Evolutionary conservation across 1,284 basidiomycete species (phyloP), one percentile per base, ranked within the genome.

Genomic region (Ustilago trichophora): DNA sequence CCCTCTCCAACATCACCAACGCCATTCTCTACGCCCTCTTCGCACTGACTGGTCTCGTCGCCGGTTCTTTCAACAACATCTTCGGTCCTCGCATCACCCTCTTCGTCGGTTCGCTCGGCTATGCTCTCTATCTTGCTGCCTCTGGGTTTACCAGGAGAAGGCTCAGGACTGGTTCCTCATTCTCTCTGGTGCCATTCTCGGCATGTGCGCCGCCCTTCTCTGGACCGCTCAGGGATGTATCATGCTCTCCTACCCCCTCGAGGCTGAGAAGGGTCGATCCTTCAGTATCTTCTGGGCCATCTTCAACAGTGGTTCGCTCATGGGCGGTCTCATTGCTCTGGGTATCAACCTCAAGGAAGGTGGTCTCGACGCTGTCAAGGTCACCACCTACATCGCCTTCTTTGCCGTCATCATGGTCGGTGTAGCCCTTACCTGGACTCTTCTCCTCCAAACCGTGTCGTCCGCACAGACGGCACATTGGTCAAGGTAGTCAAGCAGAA

Each of bases 171-270:
- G 77, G 74, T 83, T 84, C 76, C 66, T 83, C 45, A 88, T 93
- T 69, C 86, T 85, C 21, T 86, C 90, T 0, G 91, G 91, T 26
- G 90, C 90, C 19, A 83, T 92, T 52, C 87, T 93, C 16, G 92
- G 92, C 40, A 76, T 91, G 46, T 91, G 90, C 74, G 92, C 92
- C 12, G 90, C 89, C 33, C 79, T 93, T 24, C 84, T 93, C 18
- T 80, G 80, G 79, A 70, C 72, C 12, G 76, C 76, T 6, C 91
- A 93, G 76, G 91, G 91, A 12, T 88, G 87, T 7, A 83, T 92
- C 67, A 92, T 92, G 88, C 84, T 93, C 75, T 86, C 89, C 2
- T 93, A 93, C 79, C 89, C 90, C 0, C 90, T 80, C 0, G 84
- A 27, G 89, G 89, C 78, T 74, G 82, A 65, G 78, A 93, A 93